Evolutionary conservation across 2,329 filamentous ascomycete genomes (phyloP).

Genomic region (Colletotrichum noveboracense): DNA sequence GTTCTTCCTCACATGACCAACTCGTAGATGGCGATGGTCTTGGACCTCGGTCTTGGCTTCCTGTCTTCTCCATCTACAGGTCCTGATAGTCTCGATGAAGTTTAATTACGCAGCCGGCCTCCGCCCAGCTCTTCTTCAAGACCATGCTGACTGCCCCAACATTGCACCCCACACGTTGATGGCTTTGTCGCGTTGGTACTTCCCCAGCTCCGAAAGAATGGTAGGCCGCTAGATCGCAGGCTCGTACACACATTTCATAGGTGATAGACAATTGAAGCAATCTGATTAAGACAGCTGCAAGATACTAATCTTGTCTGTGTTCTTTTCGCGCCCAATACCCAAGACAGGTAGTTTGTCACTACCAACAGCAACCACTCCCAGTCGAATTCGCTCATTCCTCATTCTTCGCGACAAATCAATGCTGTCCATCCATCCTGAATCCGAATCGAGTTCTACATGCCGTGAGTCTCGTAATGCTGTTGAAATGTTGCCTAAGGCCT

Average conservation of each 20-base stretch:
- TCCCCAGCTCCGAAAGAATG: rapidly evolving
- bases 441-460: background rate
- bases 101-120: too few relatives aligned
- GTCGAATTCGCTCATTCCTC: background rate
- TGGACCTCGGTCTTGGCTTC: too few relatives aligned
- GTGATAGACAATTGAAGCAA: rapidly evolving
- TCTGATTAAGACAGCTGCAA: background rate
- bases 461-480: background rate
- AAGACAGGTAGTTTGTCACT: background rate
- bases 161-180: too few relatives aligned
- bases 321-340: background rate
- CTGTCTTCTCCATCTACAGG: too few relatives aligned
- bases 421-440: background rate
- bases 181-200: too few relatives aligned
- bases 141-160: too few relatives aligned
- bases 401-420: background rate
- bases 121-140: too few relatives aligned
- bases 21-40: too few relatives aligned
- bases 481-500: background rate
- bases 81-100: too few relatives aligned
- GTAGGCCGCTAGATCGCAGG: too few relatives aligned
- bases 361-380: background rate
- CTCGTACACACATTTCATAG: too few relatives aligned
- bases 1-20: too few relatives aligned
- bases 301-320: rapidly evolving